These are phyloP conservation scores for Hanseniaspora pseudoguilliermondii DNA, from an alignment of 805 yeast genomes.

Conservation along the genomic window DNA sequence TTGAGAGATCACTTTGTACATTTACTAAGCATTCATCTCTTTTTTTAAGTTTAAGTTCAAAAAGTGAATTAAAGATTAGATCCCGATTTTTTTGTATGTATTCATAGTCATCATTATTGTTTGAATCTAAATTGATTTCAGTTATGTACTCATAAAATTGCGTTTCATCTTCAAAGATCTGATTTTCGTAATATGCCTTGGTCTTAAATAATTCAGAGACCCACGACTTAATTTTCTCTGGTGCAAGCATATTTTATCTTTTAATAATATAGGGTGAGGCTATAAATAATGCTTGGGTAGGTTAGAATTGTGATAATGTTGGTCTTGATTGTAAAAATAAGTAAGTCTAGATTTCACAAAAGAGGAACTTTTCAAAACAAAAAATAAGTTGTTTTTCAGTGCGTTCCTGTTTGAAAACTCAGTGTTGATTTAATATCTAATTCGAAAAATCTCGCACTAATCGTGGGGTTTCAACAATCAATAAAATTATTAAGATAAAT, in stretches of 20 bases:
- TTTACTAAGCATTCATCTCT: neutral
- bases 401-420: too few relatives aligned
- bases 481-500: too few relatives aligned
- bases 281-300: too few relatives aligned
- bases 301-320: too few relatives aligned
- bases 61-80: neutral
- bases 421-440: too few relatives aligned
- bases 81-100: neutral
- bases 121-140: neutral
- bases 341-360: too few relatives aligned
- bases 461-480: too few relatives aligned
- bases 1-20: neutral
- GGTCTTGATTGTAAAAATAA: too few relatives aligned
- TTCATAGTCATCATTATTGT: neutral
- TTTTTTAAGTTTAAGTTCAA: neutral
- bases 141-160: slow-evolving; percentile 1
- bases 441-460: too few relatives aligned
- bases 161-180: neutral
- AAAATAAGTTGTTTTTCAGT: too few relatives aligned
- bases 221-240: neutral
- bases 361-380: too few relatives aligned
- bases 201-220: neutral
- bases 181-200: neutral
- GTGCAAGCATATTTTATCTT: neutral
- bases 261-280: too few relatives aligned